Evolutionary conservation across 2,329 filamentous ascomycete species (phyloP), one percentile per base, ranked within the genome.

Genomic region (Davidsoniella eucalypti): DNA sequence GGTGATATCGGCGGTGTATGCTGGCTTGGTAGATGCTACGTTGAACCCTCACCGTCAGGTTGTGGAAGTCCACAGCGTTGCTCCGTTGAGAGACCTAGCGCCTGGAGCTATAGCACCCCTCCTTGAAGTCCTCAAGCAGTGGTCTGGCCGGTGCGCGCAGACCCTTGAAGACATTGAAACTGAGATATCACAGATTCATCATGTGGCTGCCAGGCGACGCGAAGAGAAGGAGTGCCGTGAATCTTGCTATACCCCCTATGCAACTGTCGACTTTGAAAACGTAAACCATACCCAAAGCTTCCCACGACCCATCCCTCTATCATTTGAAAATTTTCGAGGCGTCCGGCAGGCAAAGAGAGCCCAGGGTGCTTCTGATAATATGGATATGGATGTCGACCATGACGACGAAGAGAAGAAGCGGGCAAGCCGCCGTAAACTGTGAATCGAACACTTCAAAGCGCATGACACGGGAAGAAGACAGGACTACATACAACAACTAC

Each of bases 1-100:
- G 54, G 79, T 96, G 57, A 92, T 90, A 57, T 79, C 80, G 37
- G 84, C 87, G 58, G 83, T 95, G 61, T 96, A 95, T 68, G 79
- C 83, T 5, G 84, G 83, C 39, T 76, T 98, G 2, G 67, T 98
- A 45, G 74, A 76, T 38, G 90, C 82, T 5, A 88, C 85, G 39
- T 80, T 98, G 51, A 85, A 95, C 61, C 86, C 88, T 3, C 76
- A 77, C 52, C 73, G 81, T 50, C 77, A 82, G 33, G 73, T 75
- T 54, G 82, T 96, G 18, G 76, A 82, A 60, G 79, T 96, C 49
- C 82, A 80, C 47, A 82, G 84, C 54, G 79, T 95, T 29, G 79
- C 88, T 0, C 84, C 92, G 0, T 76, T 95, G 1, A 87, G 92
- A 17, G 92, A 98, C 62, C 76, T 94, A 1, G 75, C 78, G 1